Evolutionary conservation across 352 stramenopile species (phyloP), one percentile per base, ranked within the genome.

Genomic region (Phytophthora sojae): DNA sequence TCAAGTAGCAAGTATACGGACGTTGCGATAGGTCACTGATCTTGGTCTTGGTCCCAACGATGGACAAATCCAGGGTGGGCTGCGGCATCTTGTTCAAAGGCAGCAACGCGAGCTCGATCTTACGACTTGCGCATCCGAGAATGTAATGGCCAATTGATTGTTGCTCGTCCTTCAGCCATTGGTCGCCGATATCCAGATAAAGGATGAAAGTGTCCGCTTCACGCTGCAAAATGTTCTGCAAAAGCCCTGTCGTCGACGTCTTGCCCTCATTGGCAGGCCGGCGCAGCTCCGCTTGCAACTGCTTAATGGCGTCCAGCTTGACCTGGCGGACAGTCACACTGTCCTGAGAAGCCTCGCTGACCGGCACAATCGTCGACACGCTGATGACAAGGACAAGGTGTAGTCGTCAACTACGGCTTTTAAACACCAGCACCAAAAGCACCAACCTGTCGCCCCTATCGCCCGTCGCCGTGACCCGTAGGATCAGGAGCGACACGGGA

Each of bases 1-100:
- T 85, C 44, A 81, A 58, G 69, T 96, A 96, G 32, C 71, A 70
- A 0, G 88, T 95, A 64, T 91, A 95, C 26, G 74, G 67, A 8
- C 83, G 81, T 54, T 92, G 83, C 3, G 88, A 92, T 0, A 96
- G 69, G 61, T 96, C 88, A 62, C 88, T 96, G 23, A 93, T 70
- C 72, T 90, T 93, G 67, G 77, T 93, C 61, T 89, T 89, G n/a
- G 82, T 91, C n/a, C 67, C 60, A 0, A 81, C 69, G 50, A 96
- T 93, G 1, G 64, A 64, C 15, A 96, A 57, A 47, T 90, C 59
- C 23, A 94, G 73, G 21, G 75, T 88, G 17, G 88, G 85, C 12
- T 85, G 79, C 4, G 88, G 88, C 84, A 94, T 92, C 42, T 64
- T 57, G 58, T 87, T 86, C 17, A 86, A 59, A 5, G 75, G 69